Evolutionary conservation across 2,329 filamentous ascomycete genomes (phyloP).

Genomic region (Fusarium nematophilum): DNA sequence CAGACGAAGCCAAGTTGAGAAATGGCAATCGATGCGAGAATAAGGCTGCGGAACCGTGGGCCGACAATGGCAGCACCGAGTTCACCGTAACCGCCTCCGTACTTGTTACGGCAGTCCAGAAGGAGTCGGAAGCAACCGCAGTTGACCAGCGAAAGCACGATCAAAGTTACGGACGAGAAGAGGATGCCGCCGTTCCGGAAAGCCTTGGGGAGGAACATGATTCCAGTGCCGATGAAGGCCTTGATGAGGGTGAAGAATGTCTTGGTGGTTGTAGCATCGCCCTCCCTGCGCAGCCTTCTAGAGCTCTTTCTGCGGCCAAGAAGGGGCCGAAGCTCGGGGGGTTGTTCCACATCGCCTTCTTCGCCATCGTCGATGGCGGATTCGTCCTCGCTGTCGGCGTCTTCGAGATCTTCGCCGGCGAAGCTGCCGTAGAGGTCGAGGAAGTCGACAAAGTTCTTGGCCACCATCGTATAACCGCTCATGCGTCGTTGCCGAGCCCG

Average conservation of each 20-base stretch:
- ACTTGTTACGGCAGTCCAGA: constrained; percentile 71
- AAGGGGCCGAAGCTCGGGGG: constrained; percentile 69
- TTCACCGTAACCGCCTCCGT: constrained; percentile 80
- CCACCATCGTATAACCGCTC: constrained; percentile 62
- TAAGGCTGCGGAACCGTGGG: constrained; percentile 70
- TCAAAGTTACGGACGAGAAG: constrained; percentile 76
- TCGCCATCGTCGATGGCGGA: constrained; percentile 63
- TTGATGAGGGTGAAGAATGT: constrained; percentile 84
- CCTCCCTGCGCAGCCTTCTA: constrained; percentile 56
- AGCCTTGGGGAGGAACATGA: constrained; percentile 84
- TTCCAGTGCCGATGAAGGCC: constrained; percentile 82
- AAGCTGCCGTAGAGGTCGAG: constrained; percentile 81
- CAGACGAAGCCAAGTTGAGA: constrained; percentile 85
- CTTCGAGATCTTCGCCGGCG: constrained; percentile 76
- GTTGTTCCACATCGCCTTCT: constrained; percentile 55
- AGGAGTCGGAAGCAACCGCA: constrained; percentile 79
- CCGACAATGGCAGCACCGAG: constrained; percentile 76
- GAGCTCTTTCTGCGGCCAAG: constrained; percentile 62
- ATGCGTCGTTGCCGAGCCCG: constrained; percentile 53
- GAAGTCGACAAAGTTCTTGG: constrained; percentile 79
- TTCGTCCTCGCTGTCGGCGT: constrained; percentile 67
- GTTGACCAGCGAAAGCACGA: constrained; percentile 73
- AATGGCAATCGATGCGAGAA: constrained; percentile 76
- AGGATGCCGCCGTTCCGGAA: constrained; percentile 82
- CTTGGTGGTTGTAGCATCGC: constrained; percentile 75